A percentile compares a stretch with the other conserved stretches of the same genome.
Evolutionary conservation across 2,329 filamentous ascomycete species (phyloP).

Genomic region (Colletotrichum tabaci): DNA sequence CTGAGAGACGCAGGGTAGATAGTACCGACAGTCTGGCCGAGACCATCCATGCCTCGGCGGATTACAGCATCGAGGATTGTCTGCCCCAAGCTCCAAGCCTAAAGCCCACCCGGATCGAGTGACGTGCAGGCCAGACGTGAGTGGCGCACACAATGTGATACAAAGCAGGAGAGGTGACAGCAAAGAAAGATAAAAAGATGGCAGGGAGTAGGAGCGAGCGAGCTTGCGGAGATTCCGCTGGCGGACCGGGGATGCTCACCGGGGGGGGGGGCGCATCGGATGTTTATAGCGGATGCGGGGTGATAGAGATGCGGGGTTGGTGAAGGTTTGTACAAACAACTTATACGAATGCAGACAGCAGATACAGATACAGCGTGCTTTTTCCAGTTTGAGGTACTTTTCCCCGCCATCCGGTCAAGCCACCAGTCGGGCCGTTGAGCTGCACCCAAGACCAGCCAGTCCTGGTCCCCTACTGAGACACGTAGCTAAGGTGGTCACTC

Average conservation of each 20-base stretch:
- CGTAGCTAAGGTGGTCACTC: too few species aligned
- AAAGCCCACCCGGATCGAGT: background rate
- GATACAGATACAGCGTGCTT: too few species aligned
- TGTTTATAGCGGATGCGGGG: constrained; percentile 27
- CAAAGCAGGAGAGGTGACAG: background rate
- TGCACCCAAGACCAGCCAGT: constrained; percentile 3
- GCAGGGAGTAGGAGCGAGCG: background rate
- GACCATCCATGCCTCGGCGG: constrained; percentile 9
- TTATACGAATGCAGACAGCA: background rate
- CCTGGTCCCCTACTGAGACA: background rate
- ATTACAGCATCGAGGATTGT: constrained; percentile 2
- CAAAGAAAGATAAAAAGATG: background rate
- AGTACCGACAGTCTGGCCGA: constrained; percentile 29
- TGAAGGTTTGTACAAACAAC: background rate
- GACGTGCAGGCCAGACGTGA: constrained; percentile 4
- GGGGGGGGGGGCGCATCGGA: constrained; percentile 4
- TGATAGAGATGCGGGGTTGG: constrained; percentile 26
- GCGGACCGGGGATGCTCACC: background rate
- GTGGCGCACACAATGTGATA: background rate
- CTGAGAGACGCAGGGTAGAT: constrained; percentile 4
- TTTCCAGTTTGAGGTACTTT: constrained; percentile 6
- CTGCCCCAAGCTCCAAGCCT: background rate
- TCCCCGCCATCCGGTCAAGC: constrained; percentile 38
- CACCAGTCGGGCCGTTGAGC: constrained; percentile 41
- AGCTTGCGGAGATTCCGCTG: constrained; percentile 39